These are phyloP conservation scores for Mimosa pudica DNA, from an alignment of 306 rosid species.

Conservation along the genomic window DNA sequence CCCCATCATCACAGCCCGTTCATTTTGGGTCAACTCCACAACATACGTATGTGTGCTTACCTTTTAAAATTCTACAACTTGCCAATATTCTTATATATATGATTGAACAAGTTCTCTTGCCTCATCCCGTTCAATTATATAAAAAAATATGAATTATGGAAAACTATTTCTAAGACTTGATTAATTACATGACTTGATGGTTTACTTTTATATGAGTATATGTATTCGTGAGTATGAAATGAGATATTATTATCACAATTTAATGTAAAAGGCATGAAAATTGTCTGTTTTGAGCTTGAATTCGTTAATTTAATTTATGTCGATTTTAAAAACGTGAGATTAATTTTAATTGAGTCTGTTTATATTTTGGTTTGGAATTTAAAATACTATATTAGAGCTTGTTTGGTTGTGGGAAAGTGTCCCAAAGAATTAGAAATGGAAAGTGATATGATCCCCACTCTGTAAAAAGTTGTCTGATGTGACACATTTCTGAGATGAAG, in stretches of 20 bases:
- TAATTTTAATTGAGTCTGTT: neutral
- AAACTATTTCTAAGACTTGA: neutral
- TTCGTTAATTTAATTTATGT: neutral
- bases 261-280: neutral
- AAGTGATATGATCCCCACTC: too few species aligned
- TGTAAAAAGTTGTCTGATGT: too few species aligned
- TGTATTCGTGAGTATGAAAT: neutral
- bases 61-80: neutral
- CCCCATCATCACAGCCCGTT: neutral
- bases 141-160: neutral
- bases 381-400: neutral
- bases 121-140: too few species aligned
- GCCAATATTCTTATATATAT: neutral
- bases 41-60: neutral
- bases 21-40: neutral
- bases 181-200: neutral
- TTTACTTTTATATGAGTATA: neutral
- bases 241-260: neutral
- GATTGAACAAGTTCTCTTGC: too few species aligned
- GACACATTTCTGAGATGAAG: too few species aligned
- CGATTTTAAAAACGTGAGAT: neutral
- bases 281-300: neutral
- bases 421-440: too few species aligned
- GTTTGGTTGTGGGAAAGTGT: too few species aligned
- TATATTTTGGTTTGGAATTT: neutral